Percentiles rank a stretch among this genome's conserved stretches.
phyloP scores from a whole-genome alignment of 1,139 yeast species.

The Kodamaea arcana region DNA sequence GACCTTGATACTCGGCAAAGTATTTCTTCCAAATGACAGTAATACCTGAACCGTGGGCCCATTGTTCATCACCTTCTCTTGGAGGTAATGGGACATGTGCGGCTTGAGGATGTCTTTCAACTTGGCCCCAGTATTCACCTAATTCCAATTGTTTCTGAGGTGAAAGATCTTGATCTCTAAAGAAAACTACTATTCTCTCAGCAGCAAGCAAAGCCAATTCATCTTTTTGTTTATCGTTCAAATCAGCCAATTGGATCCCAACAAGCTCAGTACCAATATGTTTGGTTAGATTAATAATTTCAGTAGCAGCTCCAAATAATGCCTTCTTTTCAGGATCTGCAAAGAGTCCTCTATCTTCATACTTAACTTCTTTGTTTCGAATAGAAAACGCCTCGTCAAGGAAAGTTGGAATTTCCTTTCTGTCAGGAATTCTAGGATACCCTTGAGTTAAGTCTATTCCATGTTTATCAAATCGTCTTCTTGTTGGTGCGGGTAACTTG shows the following conservation, averaged over 20 bases:
- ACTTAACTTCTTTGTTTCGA: constrained; percentile 41
- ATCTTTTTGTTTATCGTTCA: constrained; percentile 46
- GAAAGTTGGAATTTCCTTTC: constrained; percentile 37
- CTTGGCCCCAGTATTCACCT: constrained; percentile 39
- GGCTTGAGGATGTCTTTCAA: constrained; percentile 42
- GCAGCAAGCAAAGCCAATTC: constrained; percentile 47
- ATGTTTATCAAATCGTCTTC: constrained; percentile 28
- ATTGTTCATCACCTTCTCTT: constrained; percentile 3
- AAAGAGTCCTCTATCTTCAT: constrained; percentile 42
- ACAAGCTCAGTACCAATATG: constrained; percentile 55
- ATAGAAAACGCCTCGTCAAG: constrained; percentile 49
- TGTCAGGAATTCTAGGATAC: constrained; percentile 37
- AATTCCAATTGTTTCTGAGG: constrained; percentile 41
- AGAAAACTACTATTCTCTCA: constrained; percentile 46
- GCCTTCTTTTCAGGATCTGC: constrained; percentile 55
- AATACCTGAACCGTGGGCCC: constrained; percentile 11
- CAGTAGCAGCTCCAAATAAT: constrained; percentile 47
- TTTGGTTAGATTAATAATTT: constrained; percentile 44
- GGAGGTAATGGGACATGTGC: constrained; percentile 26
- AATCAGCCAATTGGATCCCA: constrained; percentile 48
- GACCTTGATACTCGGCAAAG: constrained; percentile 9
- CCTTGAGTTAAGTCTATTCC: constrained; percentile 41
- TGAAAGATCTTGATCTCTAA: constrained; percentile 43
- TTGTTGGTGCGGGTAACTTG: constrained; percentile 32
- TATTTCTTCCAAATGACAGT: constrained; percentile 15